Conservation (phyloP, 148 eudicot species). For the Chenopodium berlandieri region DNA sequence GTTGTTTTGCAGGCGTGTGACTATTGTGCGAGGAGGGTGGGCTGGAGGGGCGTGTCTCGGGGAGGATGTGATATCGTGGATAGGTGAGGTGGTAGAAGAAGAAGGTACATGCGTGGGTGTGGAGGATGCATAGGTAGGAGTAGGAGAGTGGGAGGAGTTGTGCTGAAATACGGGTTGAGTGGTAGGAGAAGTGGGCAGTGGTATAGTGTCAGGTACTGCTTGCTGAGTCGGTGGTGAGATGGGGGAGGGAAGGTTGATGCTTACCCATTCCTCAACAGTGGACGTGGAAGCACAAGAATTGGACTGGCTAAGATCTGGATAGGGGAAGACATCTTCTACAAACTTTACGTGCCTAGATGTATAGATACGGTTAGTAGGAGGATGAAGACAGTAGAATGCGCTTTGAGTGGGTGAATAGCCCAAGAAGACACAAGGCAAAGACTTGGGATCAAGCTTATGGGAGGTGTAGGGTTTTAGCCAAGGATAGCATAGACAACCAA, state of each 20-base stretch:
- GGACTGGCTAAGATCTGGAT: too few relatives aligned
- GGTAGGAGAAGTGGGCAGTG: too few relatives aligned
- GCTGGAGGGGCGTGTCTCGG: neutral
- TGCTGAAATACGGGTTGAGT: too few relatives aligned
- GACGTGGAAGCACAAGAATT: neutral
- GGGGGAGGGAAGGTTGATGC: neutral
- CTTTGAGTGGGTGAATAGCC: neutral
- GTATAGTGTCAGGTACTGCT: too few relatives aligned
- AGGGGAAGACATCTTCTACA: neutral
- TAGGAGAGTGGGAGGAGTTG: too few relatives aligned
- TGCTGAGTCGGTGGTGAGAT: too few relatives aligned
- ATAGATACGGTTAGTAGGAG: neutral
- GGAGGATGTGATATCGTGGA: too few relatives aligned
- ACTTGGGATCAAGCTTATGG: neutral
- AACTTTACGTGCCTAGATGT: neutral
- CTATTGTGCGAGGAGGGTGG: neutral
- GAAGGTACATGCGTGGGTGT: too few relatives aligned
- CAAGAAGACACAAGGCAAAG: neutral
- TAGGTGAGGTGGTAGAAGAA: too few relatives aligned
- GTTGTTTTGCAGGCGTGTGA: neutral
- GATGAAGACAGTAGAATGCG: neutral
- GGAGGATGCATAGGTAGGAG: too few relatives aligned
- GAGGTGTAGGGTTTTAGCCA: neutral
- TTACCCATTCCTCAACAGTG: neutral
- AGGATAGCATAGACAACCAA: slow-evolving; percentile 10